Evolutionary conservation across 805 yeast genomes (phyloP).

Genomic region (Teunomyces cretensis): DNA sequence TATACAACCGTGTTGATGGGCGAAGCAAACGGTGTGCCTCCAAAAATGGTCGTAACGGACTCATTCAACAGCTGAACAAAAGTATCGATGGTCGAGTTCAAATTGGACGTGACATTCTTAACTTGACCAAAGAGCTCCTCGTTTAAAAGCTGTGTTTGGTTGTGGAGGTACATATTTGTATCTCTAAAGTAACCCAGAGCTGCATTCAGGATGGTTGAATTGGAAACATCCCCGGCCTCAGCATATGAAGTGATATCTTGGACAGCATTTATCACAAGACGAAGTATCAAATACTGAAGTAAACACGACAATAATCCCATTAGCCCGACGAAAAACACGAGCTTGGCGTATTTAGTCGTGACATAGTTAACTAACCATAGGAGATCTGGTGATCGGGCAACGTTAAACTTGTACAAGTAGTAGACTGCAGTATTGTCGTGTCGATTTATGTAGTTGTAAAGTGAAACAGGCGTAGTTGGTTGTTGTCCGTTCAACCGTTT

Average conservation of each 20-base stretch:
- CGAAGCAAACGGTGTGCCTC: conserved; percentile 60
- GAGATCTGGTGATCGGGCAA: background rate
- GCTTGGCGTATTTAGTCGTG: conserved; percentile 51
- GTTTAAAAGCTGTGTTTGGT: conserved; percentile 56
- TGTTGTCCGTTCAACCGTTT: conserved; percentile 4
- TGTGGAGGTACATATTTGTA: conserved; percentile 54
- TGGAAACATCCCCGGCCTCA: background rate
- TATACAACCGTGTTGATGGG: conserved; percentile 69
- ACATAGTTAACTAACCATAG: conserved; percentile 32
- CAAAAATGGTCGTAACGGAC: conserved; percentile 60
- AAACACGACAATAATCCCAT: conserved; percentile 55
- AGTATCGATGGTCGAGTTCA: conserved; percentile 59
- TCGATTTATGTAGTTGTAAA: conserved; percentile 6
- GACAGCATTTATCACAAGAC: conserved; percentile 13
- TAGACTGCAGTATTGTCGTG: conserved; percentile 6
- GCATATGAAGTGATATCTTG: background rate
- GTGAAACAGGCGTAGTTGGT: conserved; percentile 2
- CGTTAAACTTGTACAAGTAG: conserved; percentile 5
- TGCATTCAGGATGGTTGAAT: conserved; percentile 2
- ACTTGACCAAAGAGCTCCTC: conserved; percentile 67
- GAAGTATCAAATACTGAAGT: conserved; percentile 53
- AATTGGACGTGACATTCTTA: conserved; percentile 50
- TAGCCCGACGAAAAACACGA: conserved; percentile 52
- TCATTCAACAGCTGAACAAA: conserved; percentile 61
- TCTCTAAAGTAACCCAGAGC: conserved; percentile 8